Conservation (phyloP, 176 grass and related monocot species). For the Aegilops umbellulata region DNA sequence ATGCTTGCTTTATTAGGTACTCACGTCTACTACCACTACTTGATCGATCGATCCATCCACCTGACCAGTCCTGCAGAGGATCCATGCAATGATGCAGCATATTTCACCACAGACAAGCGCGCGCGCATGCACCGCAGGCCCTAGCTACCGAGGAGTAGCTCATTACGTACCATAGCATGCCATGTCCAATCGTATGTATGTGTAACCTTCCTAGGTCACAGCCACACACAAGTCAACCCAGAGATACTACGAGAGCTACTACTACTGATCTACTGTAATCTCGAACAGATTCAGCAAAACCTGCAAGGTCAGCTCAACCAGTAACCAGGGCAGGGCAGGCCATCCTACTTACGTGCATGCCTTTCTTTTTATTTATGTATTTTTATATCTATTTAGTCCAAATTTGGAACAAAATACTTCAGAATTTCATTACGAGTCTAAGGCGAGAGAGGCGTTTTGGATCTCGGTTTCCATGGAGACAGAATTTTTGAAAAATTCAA, state of each 20-base stretch:
- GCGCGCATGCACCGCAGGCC: neutral
- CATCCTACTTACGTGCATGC: too few species aligned
- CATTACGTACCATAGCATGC: constrained; percentile 1
- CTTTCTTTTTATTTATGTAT: too few species aligned
- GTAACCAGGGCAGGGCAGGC: neutral
- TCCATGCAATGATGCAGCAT: constrained; percentile 38
- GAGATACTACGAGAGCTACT: neutral
- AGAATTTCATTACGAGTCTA: too few species aligned
- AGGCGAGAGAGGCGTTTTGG: too few species aligned
- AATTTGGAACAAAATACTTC: too few species aligned
- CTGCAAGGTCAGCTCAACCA: constrained; percentile 26
- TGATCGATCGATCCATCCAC: neutral
- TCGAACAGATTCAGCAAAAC: neutral
- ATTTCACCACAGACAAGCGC: constrained; percentile 35
- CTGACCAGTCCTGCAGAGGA: constrained; percentile 21
- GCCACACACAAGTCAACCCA: constrained; percentile 25
- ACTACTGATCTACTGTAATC: neutral
- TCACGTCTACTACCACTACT: neutral
- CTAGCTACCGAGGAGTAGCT: neutral
- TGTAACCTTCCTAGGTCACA: neutral
- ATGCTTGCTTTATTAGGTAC: neutral
- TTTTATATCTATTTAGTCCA: too few species aligned
- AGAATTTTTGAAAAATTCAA: too few species aligned
- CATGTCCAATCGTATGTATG: constrained; percentile 6
- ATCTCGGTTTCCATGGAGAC: too few species aligned